Evolutionary conservation across 352 stramenopile genomes (phyloP).

Genomic region (Plasmopara muralis): DNA sequence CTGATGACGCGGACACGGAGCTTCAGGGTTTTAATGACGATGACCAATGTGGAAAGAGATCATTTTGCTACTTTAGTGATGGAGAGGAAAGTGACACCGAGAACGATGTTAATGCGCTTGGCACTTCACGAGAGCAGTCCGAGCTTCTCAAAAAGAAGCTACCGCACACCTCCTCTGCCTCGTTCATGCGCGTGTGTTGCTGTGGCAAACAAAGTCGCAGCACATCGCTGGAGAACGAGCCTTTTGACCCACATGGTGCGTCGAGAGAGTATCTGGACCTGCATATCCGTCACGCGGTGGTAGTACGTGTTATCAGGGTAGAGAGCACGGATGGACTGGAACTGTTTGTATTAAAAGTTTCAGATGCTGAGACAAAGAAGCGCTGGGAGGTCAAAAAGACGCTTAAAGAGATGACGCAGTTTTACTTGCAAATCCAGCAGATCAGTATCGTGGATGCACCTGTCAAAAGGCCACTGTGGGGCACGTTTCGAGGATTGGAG

Average conservation of each 20-base stretch:
- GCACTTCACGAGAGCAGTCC: conserved; percentile 25
- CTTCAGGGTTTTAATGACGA: conserved; percentile 6
- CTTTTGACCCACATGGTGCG: conserved; percentile 24
- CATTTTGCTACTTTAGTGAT: conserved; percentile 13
- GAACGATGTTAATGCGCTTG: conserved; percentile 28
- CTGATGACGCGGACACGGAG: conserved; percentile 14
- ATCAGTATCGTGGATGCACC: conserved; percentile 45
- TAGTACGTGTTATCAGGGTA: conserved; percentile 39
- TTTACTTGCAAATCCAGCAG: conserved; percentile 53
- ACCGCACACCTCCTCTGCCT: conserved; percentile 18
- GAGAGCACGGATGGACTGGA: conserved; percentile 28
- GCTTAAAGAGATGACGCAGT: conserved; percentile 51
- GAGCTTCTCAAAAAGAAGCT: conserved; percentile 11
- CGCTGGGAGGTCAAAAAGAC: conserved; percentile 52
- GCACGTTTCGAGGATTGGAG: conserved; percentile 40
- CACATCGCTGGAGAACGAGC: conserved; percentile 12
- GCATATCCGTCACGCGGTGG: conserved; percentile 37
- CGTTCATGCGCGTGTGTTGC: conserved; percentile 22
- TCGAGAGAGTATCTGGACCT: conserved; percentile 43
- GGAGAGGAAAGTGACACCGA: conserved; percentile 22
- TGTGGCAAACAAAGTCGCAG: conserved; percentile 15
- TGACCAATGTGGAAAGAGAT: conserved; percentile 7
- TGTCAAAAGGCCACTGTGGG: conserved; percentile 47
- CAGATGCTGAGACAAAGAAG: conserved; percentile 48
- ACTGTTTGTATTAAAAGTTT: conserved; percentile 42